Evolutionary conservation across 2,329 filamentous ascomycete species (phyloP), one percentile per base, ranked within the genome.

Genomic region (Curvularia spicifera): DNA sequence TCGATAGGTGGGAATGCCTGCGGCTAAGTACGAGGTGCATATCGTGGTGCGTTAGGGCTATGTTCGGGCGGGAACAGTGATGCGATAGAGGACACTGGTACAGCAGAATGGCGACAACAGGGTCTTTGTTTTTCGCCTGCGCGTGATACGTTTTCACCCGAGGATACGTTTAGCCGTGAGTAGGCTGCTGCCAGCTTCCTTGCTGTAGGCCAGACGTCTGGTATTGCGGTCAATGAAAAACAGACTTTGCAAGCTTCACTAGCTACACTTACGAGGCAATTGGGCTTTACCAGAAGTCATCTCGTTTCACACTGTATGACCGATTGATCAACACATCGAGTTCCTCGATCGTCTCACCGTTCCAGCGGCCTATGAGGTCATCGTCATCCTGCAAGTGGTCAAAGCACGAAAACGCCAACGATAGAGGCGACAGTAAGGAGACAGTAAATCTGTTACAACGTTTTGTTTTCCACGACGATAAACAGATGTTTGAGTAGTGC

Each of bases 1-100:
- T 29, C 28, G 29, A 59, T 56, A 59, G 56, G 56, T 40, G 46
- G 46, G 35, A 51, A 56, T 59, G 44, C 12, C 42, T 26, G n/a
- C 56, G 47, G 47, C 24, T 29, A 35, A 24, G 18, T 15, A 35
- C 18, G 40, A 3, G n/a, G 12, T 51, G 52, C 52, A 56, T 56
- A 50, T 48, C 43, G 55, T 42, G n/a, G 29, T 37, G 52, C 39
- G 56, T 33, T 35, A 51, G 56, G 42, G 31, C 24, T 33, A 15
- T 28, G 22, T 28, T 35, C 22, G 33, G 12, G 37, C 51, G 29
- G 51, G 24, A 54, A 22, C 49, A 51, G 43, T 31, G 24, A 51
- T 49, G 31, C 29, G 22, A 12, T 45, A n/a, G 22, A 18, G 15
- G 20, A 33, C 13, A 8, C 13, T 44, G 3, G 28, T 28, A 26